Evolutionary conservation across 345 rosid genomes (phyloP).

Genomic region (Noccaea bulbosa): DNA sequence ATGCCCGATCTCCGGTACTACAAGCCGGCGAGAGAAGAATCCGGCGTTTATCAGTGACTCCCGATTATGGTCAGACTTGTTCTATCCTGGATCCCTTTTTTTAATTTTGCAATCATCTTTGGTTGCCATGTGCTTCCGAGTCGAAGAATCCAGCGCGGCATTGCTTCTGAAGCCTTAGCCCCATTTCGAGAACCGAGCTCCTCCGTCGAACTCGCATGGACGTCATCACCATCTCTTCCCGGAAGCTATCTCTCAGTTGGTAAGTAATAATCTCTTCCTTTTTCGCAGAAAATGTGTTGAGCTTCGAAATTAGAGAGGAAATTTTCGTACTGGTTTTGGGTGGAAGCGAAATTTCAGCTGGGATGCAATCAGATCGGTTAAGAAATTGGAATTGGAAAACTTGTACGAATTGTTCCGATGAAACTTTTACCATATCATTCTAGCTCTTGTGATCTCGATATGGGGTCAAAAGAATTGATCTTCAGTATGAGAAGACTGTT

Average conservation of each 20-base stretch:
- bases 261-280: constrained; percentile 29
- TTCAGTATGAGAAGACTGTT: background rate
- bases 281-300: background rate
- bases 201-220: constrained; percentile 65
- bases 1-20: constrained; percentile 29
- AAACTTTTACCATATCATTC: background rate
- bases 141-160: constrained; percentile 74
- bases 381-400: no score
- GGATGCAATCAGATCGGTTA: constrained; percentile 17
- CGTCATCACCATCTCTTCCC: constrained; percentile 95
- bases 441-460: constrained; percentile 9
- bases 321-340: background rate
- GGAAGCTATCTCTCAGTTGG: constrained; percentile 93
- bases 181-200: constrained; percentile 70
- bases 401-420: no score
- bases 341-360: background rate
- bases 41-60: constrained; percentile 17
- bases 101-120: constrained; percentile 33
- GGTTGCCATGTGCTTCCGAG: constrained; percentile 45
- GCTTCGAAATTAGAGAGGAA: background rate
- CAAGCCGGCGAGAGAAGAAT: background rate
- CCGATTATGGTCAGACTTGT: constrained; percentile 27
- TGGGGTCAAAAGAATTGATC: no score
- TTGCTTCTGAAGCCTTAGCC: constrained; percentile 82
- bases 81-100: constrained; percentile 26